These are phyloP conservation scores for Claviceps pusilla DNA, from an alignment of 2,329 filamentous ascomycete genomes.

Conservation along the genomic window DNA sequence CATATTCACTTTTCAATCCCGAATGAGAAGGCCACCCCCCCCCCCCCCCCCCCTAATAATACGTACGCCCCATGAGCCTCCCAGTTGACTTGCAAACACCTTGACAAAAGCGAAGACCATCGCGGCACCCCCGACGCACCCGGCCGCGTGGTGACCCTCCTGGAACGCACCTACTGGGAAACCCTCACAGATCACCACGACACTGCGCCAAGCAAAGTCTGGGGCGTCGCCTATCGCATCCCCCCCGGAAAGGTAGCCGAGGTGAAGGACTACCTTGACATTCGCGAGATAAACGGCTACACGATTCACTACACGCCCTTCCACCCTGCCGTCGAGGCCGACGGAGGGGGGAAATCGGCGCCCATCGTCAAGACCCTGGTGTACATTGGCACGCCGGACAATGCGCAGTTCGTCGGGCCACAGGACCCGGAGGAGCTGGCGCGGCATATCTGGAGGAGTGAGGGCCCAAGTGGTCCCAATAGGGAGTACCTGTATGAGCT, in stretches of 20 bases:
- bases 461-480: conserved; percentile 78
- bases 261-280: conserved; percentile 82
- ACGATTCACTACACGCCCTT: conserved; percentile 84
- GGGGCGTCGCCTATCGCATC: conserved; percentile 89
- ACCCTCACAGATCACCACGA: conserved; percentile 55
- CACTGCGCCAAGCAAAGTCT: conserved; percentile 51
- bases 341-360: conserved; percentile 13
- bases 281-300: conserved; percentile 95
- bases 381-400: conserved; percentile 88
- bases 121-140: conserved; percentile 78
- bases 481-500: conserved; percentile 76
- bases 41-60: neutral
- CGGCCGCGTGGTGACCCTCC: conserved; percentile 84
- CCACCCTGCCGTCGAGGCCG: conserved; percentile 24
- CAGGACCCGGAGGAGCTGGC: conserved; percentile 68
- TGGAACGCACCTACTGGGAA: conserved; percentile 71
- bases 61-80: no score
- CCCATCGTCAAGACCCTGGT: conserved; percentile 49
- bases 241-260: conserved; percentile 54
- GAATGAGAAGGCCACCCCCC: neutral
- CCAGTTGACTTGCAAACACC: no score
- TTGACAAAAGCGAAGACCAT: conserved; percentile 62
- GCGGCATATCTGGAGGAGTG: conserved; percentile 60
- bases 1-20: neutral
- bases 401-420: conserved; percentile 78